These are phyloP conservation scores for Marasmius oreades DNA, from an alignment of 1,284 basidiomycete species.

Conservation along the genomic window DNA sequence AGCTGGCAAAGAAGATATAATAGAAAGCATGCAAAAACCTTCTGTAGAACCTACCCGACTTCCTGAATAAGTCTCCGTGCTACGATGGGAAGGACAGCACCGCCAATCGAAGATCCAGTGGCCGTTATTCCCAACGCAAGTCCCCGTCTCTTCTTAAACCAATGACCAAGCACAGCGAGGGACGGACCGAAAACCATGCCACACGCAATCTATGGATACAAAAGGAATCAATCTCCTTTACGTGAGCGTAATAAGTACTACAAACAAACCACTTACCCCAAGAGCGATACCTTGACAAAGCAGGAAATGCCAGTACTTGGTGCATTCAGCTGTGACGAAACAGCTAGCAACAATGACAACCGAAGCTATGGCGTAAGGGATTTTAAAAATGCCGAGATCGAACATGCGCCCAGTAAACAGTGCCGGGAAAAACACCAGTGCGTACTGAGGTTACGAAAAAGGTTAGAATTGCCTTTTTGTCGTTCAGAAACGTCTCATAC, in stretches of 20 bases:
- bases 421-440: conserved; percentile 21
- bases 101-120: conserved; percentile 41
- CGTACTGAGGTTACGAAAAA: conserved; percentile 27
- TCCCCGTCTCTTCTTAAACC: conserved; percentile 43
- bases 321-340: conserved; percentile 47
- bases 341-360: conserved; percentile 39
- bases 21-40: background rate
- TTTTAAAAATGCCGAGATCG: conserved; percentile 47
- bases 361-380: conserved; percentile 35
- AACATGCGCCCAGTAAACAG: conserved; percentile 51
- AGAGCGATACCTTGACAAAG: conserved; percentile 43
- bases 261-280: conserved; percentile 29
- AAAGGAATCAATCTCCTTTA: background rate
- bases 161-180: conserved; percentile 39
- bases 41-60: conserved; percentile 32
- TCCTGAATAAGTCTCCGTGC: conserved; percentile 34
- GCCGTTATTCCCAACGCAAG: conserved; percentile 40
- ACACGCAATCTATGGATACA: conserved; percentile 6
- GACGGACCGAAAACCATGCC: conserved; percentile 23
- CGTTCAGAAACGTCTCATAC: background rate
- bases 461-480: background rate
- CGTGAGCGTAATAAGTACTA: background rate
- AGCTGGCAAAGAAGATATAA: conserved; percentile 25
- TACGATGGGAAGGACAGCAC: conserved; percentile 46
- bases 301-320: conserved; percentile 47